Conservation (phyloP, 2,329 filamentous ascomycete species). For the Sporothrix protearum region DNA sequence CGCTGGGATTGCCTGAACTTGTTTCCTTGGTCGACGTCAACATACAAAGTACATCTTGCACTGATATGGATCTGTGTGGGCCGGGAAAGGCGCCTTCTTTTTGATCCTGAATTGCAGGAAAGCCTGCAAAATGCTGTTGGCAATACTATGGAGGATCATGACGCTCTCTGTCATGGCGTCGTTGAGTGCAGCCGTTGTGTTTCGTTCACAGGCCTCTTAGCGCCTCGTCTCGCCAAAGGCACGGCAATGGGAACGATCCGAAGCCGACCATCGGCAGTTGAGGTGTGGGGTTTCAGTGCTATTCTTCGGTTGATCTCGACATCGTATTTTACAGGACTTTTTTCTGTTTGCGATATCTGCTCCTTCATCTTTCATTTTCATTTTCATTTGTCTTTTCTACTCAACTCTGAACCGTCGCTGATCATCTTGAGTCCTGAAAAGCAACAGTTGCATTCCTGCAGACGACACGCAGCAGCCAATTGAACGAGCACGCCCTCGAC, state of each 20-base stretch:
- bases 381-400: neutral
- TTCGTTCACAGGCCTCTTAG: neutral
- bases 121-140: neutral
- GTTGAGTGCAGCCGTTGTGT: neutral
- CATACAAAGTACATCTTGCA: neutral
- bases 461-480: neutral
- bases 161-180: neutral
- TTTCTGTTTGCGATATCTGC: neutral
- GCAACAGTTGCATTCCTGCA: neutral
- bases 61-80: neutral
- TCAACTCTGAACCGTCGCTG: neutral
- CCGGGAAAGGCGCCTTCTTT: neutral
- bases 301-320: neutral
- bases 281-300: constrained; percentile 1
- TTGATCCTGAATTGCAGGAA: neutral
- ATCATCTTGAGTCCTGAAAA: neutral
- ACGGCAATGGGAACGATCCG: constrained; percentile 15
- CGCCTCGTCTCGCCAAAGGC: neutral
- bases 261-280: constrained; percentile 12
- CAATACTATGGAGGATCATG: neutral
- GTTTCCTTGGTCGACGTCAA: neutral
- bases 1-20: neutral
- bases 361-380: neutral
- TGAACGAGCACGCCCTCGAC: neutral
- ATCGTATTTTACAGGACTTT: neutral